Evolutionary conservation across 345 rosid genomes (phyloP).

Genomic region (Populus deltoides): DNA sequence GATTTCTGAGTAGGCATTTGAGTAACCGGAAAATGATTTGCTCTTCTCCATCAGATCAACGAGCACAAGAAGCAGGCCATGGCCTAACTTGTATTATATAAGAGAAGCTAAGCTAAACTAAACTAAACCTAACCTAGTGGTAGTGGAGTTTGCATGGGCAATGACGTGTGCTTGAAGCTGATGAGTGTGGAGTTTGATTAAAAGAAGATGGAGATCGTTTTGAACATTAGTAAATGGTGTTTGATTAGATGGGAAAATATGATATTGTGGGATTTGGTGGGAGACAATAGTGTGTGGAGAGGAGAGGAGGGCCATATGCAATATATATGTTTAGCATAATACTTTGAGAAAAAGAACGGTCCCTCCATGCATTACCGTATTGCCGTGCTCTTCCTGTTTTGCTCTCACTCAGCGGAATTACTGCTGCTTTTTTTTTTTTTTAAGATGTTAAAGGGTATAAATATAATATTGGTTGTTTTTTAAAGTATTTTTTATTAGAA

Average conservation of each 20-base stretch:
- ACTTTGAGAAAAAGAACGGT: too few relatives aligned
- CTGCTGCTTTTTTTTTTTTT: too few relatives aligned
- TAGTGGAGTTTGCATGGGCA: constrained; percentile 16
- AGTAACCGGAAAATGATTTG: constrained; percentile 45
- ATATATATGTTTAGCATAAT: not conserved
- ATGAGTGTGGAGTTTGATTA: not conserved
- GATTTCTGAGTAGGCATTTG: constrained; percentile 29
- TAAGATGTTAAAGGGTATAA: too few relatives aligned
- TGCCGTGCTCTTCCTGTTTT: too few relatives aligned
- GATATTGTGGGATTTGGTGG: constrained; percentile 7
- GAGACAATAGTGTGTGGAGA: constrained; percentile 11
- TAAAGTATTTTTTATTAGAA: too few relatives aligned
- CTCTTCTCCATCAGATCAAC: constrained; percentile 50
- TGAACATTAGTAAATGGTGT: not conserved
- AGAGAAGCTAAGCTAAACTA: not conserved
- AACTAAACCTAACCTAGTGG: too few relatives aligned
- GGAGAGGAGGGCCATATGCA: constrained; percentile 5
- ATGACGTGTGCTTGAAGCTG: not conserved
- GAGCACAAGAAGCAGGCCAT: not conserved
- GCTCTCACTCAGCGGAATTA: too few relatives aligned
- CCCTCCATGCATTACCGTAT: too few relatives aligned
- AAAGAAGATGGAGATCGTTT: not conserved
- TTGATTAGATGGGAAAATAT: constrained; percentile 2
- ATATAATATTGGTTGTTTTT: too few relatives aligned
- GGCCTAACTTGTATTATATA: not conserved